A percentile compares a stretch with the other conserved stretches of the same genome.
Evolutionary conservation across 306 rosid species (phyloP).

Genomic region (Cucumis melo): DNA sequence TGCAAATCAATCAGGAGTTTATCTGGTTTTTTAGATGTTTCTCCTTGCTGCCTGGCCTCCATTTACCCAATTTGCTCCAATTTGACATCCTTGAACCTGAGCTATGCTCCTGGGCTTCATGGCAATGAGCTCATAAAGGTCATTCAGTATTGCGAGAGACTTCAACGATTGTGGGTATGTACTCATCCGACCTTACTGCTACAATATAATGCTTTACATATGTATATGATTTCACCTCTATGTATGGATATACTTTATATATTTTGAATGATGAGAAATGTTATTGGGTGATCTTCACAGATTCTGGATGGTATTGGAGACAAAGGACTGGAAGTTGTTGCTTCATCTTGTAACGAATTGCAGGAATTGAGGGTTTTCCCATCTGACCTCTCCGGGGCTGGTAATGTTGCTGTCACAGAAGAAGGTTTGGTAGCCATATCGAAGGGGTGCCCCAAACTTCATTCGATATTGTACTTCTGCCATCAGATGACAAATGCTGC

Average conservation of each 20-base stretch:
- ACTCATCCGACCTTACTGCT: neutral
- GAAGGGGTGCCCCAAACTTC: constrained; percentile 68
- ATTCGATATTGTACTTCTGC: constrained; percentile 76
- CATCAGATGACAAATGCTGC: constrained; percentile 97
- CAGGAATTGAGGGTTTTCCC: constrained; percentile 90
- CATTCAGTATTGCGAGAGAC: constrained; percentile 40
- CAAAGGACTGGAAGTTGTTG: constrained; percentile 63
- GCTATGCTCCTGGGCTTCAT: constrained; percentile 73
- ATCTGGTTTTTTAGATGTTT: constrained; percentile 77
- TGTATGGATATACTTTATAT: neutral
- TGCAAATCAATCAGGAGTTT: constrained; percentile 64
- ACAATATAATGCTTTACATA: neutral
- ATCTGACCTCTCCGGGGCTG: constrained; percentile 38
- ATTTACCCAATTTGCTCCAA: constrained; percentile 52
- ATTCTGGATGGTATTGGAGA: constrained; percentile 82
- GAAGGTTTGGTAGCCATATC: constrained; percentile 79
- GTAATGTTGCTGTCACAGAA: constrained; percentile 58
- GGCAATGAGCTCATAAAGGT: constrained; percentile 44
- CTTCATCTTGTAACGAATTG: constrained; percentile 58
- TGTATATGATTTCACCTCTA: neutral
- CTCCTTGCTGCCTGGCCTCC: constrained; percentile 49
- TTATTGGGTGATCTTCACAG: constrained; percentile 20
- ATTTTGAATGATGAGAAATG: neutral
- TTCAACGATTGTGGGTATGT: constrained; percentile 79
- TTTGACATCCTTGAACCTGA: constrained; percentile 66